Evolutionary conservation across 441 rosid species (phyloP).

Genomic region (Populus hybrid): DNA sequence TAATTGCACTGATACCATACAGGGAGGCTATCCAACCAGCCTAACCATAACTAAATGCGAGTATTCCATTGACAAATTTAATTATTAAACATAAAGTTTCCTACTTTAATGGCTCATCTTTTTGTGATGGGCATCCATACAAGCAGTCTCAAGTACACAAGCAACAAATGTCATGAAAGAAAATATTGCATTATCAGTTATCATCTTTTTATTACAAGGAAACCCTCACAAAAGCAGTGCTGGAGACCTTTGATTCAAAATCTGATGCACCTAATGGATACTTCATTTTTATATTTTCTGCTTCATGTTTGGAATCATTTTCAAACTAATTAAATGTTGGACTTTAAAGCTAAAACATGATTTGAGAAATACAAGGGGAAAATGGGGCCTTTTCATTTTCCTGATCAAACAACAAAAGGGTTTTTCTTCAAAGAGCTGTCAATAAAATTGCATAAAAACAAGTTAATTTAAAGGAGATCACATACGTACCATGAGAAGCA

Average conservation of each 20-base stretch:
- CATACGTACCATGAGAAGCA: constrained; percentile 38
- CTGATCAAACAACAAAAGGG: neutral
- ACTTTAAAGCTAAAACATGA: neutral
- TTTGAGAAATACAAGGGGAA: neutral
- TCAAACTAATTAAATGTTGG: neutral
- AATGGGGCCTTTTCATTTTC: neutral
- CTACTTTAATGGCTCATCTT: neutral
- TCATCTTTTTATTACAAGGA: neutral
- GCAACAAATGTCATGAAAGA: neutral
- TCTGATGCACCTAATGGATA: neutral
- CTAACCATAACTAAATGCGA: neutral
- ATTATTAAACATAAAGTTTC: neutral
- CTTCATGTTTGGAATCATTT: neutral
- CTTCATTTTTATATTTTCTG: neutral
- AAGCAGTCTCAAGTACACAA: neutral
- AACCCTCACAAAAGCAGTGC: neutral
- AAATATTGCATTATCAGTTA: neutral
- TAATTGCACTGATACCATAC: neutral
- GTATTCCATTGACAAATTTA: neutral
- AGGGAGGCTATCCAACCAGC: neutral
- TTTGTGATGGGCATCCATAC: neutral
- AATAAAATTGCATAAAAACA: neutral
- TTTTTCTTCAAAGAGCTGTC: neutral
- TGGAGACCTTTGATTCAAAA: neutral
- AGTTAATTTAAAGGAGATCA: neutral